A percentile compares a stretch with the other conserved stretches of the same genome.
Evolutionary conservation across 345 rosid genomes (phyloP).

Genomic region (Corymbia maculata): DNA sequence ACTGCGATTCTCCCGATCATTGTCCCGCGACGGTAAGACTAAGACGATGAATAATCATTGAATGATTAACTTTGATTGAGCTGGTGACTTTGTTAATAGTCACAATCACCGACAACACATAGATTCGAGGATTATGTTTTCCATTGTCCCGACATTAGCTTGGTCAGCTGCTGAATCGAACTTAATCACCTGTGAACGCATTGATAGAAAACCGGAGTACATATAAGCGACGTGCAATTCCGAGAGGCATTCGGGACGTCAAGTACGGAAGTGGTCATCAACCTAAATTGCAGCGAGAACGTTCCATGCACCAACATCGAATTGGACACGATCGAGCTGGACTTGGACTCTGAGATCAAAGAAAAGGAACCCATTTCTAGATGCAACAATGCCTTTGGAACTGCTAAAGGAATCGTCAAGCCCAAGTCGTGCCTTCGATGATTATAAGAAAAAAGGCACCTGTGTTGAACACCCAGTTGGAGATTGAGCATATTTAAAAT

Average conservation of each 20-base stretch:
- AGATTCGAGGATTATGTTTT: not conserved
- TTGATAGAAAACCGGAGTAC: not conserved
- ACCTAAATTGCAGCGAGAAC: slow-evolving; percentile 8
- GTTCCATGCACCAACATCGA: slow-evolving; percentile 9
- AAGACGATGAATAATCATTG: not conserved
- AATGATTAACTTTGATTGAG: not conserved
- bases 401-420: not conserved
- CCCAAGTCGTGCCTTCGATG: not conserved
- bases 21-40: not conserved
- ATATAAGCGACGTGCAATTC: slow-evolving; percentile 1
- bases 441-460: not conserved
- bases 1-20: not conserved
- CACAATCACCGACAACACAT: not conserved
- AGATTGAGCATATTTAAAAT: not conserved
- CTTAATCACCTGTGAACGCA: not conserved
- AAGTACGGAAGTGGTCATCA: slow-evolving; percentile 5
- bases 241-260: not conserved
- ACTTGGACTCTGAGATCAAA: not conserved
- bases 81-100: not conserved
- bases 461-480: not conserved
- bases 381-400: not conserved
- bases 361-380: not conserved
- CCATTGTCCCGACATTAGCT: not conserved
- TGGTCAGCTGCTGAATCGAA: not conserved
- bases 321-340: not conserved